Base-by-base conservation (phyloP, 106 monocot genomes). In the Cymbidium sinense region DNA sequence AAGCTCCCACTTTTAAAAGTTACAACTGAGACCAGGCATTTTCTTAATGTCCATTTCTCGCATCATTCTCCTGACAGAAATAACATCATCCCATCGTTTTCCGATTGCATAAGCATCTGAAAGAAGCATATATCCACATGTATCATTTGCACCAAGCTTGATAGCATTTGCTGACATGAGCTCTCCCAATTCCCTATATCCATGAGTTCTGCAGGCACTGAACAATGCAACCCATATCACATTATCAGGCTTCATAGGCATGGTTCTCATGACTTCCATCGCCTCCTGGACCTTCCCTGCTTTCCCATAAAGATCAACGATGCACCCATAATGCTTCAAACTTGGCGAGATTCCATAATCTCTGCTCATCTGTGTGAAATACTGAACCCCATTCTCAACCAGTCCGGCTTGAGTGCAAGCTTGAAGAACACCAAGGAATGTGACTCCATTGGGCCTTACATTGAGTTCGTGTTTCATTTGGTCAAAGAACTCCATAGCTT, bases 321-420 rank as follows among this genome's bases (percentile, higher is more conserved):
- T 69, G 70, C 83, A 83, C 7, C 81, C 87, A 52, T 81, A 87
- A 70, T 87, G 87, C 65, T 87, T 80, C 23, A 87, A 23, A 30
- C 28, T 84, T 9, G 87, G 87, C 28, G 11, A 13, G 9, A 87
- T 78, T 9, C 70, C 58, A 44, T 79, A 81, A 1, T 11, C 30
- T 15, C 21, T 20, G 19, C 37, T 65, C 87, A 87, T 84, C 41
- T 71, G 41, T 8, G 30, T 8, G 51, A 84, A 87, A 34, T 75
- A 84, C 15, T 47, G 33, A 20, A 50, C 11, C 1, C 87, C 87
- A 9, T 70, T 33, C 30, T 81, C 84, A 4, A 87, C 65, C 15
- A 81, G 50, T 13, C 84, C 81, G 7, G 84, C 31, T 51, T 84
- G 81, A n/a, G 75, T 51, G 51, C 87, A 87, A 2, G 81, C 84